Percentiles rank a stretch among this genome's conserved stretches.
phyloP scores from a whole-genome alignment of 2,329 filamentous ascomycete genomes.

The Verticillium longisporum region DNA sequence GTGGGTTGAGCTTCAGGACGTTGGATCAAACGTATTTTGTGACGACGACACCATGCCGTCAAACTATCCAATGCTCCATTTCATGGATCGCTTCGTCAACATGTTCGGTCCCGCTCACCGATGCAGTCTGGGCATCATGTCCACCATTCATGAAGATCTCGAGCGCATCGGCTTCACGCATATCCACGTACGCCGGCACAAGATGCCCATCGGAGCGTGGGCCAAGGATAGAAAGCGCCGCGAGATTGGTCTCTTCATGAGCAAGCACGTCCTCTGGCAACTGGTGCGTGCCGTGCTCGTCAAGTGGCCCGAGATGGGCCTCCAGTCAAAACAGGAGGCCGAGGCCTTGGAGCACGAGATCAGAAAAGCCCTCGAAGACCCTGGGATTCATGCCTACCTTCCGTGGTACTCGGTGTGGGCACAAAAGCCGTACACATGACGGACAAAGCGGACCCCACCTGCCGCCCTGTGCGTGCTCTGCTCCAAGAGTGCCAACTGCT shows the following conservation, averaged over 20 bases:
- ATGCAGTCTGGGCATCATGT: constrained; percentile 25
- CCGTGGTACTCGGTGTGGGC: constrained; percentile 30
- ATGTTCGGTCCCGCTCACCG: constrained; percentile 23
- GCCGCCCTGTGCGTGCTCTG: not conserved
- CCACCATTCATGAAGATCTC: constrained; percentile 19
- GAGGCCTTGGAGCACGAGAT: constrained; percentile 21
- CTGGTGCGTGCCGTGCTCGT: constrained; percentile 25
- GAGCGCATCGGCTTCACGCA: constrained; percentile 26
- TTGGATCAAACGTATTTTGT: constrained; percentile 22
- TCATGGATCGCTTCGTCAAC: constrained; percentile 24
- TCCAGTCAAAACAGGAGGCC: constrained; percentile 24
- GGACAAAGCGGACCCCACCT: not conserved
- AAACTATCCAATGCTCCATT: constrained; percentile 9
- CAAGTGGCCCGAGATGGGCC: constrained; percentile 20
- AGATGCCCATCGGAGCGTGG: constrained; percentile 30
- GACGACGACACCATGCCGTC: constrained; percentile 19
- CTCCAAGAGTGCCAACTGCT: not conserved
- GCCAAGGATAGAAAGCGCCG: constrained; percentile 23
- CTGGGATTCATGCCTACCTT: constrained; percentile 23
- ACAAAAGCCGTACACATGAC: constrained; percentile 22
- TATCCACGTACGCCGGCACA: constrained; percentile 18
- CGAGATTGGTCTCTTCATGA: constrained; percentile 29
- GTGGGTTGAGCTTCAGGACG: constrained; percentile 32
- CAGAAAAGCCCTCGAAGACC: constrained; percentile 23
- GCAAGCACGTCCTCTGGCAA: constrained; percentile 22